A percentile compares a stretch with the other conserved stretches of the same genome.
Conservation (phyloP, 495 filamentous ascomycete genomes). For the Paragyromitra xinjiangensis region DNA sequence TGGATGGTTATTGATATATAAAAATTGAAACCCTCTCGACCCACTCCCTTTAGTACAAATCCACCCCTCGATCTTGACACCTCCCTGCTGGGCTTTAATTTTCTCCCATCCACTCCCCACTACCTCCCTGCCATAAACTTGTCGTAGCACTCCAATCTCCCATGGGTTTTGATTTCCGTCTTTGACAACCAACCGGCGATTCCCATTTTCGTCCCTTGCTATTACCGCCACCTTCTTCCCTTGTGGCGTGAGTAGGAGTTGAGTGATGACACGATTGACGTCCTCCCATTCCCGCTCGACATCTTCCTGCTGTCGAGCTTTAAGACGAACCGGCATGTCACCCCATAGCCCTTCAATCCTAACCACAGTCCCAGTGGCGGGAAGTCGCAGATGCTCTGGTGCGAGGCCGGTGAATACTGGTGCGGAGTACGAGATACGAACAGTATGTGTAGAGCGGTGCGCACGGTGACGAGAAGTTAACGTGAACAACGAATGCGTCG, state of each 20-base stretch:
- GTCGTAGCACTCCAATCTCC: constrained; percentile 43
- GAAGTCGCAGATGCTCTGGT: constrained; percentile 58
- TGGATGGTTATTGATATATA: constrained; percentile 54
- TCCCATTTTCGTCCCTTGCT: constrained; percentile 59
- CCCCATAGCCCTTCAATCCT: constrained; percentile 89
- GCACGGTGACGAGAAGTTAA: constrained; percentile 77
- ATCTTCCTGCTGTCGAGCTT: constrained; percentile 60
- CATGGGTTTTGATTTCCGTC: constrained; percentile 3
- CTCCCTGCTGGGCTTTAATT: constrained; percentile 48
- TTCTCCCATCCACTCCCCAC: constrained; percentile 48
- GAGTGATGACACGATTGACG: constrained; percentile 68
- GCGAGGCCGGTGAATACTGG: constrained; percentile 63
- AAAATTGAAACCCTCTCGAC: constrained; percentile 46
- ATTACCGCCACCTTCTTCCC: constrained; percentile 60
- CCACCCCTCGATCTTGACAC: constrained; percentile 50
- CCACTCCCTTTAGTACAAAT: constrained; percentile 42
- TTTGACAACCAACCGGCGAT: constrained; percentile 50
- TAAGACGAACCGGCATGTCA: constrained; percentile 95
- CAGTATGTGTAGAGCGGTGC: constrained; percentile 71
- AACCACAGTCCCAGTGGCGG: constrained; percentile 78
- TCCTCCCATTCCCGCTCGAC: constrained; percentile 75
- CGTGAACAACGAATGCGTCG: constrained; percentile 77
- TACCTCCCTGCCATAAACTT: constrained; percentile 34
- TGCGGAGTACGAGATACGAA: constrained; percentile 59
- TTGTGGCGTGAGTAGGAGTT: constrained; percentile 74